phyloP scores from a whole-genome alignment of 2,329 filamentous ascomycete genomes.

The Xylaria sp. region DNA sequence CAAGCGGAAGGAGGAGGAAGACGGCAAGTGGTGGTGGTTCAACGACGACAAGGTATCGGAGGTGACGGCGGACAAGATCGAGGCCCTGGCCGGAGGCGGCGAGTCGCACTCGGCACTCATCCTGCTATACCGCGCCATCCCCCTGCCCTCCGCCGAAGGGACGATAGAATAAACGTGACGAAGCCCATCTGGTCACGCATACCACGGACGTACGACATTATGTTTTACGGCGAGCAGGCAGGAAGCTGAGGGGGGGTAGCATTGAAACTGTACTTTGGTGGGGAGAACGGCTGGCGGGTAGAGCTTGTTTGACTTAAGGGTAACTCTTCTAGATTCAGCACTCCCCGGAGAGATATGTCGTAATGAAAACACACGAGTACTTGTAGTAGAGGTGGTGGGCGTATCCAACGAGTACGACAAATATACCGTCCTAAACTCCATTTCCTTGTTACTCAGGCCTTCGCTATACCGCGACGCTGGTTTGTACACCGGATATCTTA shows the following conservation, averaged over 20 bases:
- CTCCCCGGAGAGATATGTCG: neutral
- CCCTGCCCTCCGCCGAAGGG: conserved; percentile 63
- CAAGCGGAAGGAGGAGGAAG: conserved; percentile 76
- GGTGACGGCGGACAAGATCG: conserved; percentile 88
- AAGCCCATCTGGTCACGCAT: no score
- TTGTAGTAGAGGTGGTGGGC: neutral
- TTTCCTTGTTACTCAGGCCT: neutral
- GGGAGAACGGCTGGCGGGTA: conserved; percentile 17
- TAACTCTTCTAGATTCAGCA: neutral
- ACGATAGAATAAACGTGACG: conserved; percentile 31
- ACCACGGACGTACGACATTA: conserved; percentile 15
- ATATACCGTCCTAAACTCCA: neutral
- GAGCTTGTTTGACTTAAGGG: conserved; percentile 7
- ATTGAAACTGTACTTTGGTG: conserved; percentile 23
- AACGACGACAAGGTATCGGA: conserved; percentile 97
- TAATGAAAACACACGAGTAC: neutral
- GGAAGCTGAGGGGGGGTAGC: conserved; percentile 13
- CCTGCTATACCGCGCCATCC: conserved; percentile 75
- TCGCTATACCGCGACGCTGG: neutral
- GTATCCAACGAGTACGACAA: neutral
- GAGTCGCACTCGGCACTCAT: conserved; percentile 84
- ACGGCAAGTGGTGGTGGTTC: conserved; percentile 99
- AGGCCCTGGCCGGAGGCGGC: conserved; percentile 84
- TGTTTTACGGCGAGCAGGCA: conserved; percentile 24
- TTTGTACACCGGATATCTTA: neutral